Evolutionary conservation across 2,329 filamentous ascomycete species (phyloP).

Genomic region (Purpureocillium takamizusanense): DNA sequence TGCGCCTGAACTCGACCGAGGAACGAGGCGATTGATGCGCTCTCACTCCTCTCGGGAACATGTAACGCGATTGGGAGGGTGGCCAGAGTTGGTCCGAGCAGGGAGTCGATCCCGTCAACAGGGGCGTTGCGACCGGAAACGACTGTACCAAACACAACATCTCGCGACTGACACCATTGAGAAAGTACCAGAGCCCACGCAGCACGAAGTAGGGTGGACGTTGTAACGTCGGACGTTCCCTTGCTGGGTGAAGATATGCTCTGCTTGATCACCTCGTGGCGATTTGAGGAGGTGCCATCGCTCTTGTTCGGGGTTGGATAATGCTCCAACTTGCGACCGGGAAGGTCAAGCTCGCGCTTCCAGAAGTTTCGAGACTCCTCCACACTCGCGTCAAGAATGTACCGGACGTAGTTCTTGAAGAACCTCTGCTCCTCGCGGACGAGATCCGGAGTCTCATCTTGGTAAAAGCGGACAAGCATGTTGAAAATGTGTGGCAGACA

Average conservation of each 20-base stretch:
- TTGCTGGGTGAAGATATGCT: not conserved
- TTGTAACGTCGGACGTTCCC: not conserved
- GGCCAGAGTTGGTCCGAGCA: conserved; percentile 4
- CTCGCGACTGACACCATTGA: not conserved
- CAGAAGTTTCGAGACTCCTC: not conserved
- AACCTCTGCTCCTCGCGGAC: not conserved
- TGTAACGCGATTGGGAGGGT: conserved; percentile 2
- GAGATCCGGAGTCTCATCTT: not conserved
- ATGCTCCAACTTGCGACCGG: not conserved
- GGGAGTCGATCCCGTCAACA: conserved; percentile 1
- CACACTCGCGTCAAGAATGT: not conserved
- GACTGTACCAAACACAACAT: conserved; percentile 1
- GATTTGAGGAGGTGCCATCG: not conserved
- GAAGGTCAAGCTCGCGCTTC: not conserved
- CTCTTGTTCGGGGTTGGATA: not conserved
- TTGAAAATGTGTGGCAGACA: conserved; percentile 1
- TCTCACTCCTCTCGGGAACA: not conserved
- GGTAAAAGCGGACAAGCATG: not conserved
- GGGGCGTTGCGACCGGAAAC: not conserved
- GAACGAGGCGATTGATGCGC: not conserved
- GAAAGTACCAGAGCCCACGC: conserved; percentile 1
- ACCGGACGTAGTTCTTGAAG: not conserved
- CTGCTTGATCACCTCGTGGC: not conserved
- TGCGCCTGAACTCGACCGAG: conserved; percentile 1
- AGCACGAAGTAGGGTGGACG: conserved; percentile 1